phyloP scores from a whole-genome alignment of 2,329 filamentous ascomycete species.

The Cladosporium sphaerospermum region DNA sequence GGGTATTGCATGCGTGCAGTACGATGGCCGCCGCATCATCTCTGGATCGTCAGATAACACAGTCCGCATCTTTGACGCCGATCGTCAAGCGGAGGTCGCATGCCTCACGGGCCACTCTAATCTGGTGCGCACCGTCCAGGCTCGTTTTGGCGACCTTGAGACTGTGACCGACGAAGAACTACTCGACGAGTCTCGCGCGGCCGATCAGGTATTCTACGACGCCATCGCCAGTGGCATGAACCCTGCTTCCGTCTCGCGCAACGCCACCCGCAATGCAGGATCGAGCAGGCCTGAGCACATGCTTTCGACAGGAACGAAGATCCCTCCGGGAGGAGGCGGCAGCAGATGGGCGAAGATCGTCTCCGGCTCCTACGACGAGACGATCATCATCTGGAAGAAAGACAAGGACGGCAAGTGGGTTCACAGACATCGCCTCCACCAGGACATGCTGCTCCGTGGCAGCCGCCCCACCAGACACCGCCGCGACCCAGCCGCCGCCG shows the following conservation, averaged over 20 bases:
- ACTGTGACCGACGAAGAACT: constrained; percentile 68
- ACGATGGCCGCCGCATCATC: constrained; percentile 86
- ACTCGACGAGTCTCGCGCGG: constrained; percentile 61
- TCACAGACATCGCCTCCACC: constrained; percentile 55
- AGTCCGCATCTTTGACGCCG: constrained; percentile 87
- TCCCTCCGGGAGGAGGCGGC: constrained; percentile 86
- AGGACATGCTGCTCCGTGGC: constrained; percentile 18
- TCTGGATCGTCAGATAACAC: constrained; percentile 95
- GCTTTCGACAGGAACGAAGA: constrained; percentile 71
- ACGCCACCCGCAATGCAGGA: constrained; percentile 55
- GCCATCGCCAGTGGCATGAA: constrained; percentile 44
- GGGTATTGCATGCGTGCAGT: constrained; percentile 96
- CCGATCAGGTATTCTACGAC: constrained; percentile 67
- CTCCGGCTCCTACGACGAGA: constrained; percentile 93
- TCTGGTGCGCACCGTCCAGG: constrained; percentile 89
- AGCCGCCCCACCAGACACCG: constrained; percentile 12
- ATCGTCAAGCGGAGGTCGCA: constrained; percentile 80
- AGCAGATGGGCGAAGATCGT: constrained; percentile 90
- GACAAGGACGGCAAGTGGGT: constrained; percentile 77
- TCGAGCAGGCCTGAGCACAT: constrained; percentile 71
- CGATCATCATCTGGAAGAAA: constrained; percentile 89
- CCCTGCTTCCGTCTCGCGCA: constrained; percentile 26
- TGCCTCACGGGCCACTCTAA: constrained; percentile 75
- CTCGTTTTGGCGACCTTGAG: constrained; percentile 83
- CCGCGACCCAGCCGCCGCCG: background rate